A percentile compares a stretch with the other conserved stretches of the same genome.
Conservation (phyloP, 768 basidiomycete species). For the Hemileccinum rubropunctum region DNA sequence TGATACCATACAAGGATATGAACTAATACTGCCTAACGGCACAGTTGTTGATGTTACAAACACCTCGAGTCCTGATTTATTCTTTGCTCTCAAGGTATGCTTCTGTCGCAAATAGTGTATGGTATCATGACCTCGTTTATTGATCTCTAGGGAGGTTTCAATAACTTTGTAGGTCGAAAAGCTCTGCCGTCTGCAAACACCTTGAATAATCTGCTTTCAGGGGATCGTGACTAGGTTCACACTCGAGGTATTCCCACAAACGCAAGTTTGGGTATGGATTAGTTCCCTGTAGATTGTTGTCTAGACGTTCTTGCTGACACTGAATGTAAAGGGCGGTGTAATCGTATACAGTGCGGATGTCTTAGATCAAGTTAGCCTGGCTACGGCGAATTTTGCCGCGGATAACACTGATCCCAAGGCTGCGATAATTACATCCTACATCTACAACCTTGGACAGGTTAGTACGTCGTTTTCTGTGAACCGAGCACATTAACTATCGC, state of each 20-base stretch:
- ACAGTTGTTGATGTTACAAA: slow-evolving; percentile 35
- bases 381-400: slow-evolving; percentile 20
- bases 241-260: slow-evolving; percentile 51
- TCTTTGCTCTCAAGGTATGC: slow-evolving; percentile 41
- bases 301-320: background rate
- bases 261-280: slow-evolving; percentile 55
- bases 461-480: background rate
- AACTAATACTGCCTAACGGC: slow-evolving; percentile 51
- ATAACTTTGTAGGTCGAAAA: slow-evolving; percentile 48
- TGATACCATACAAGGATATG: slow-evolving; percentile 53
- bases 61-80: slow-evolving; percentile 35
- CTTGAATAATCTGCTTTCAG: slow-evolving; percentile 16
- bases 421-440: slow-evolving; percentile 43
- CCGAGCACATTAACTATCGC: background rate
- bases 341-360: slow-evolving; percentile 29
- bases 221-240: slow-evolving; percentile 63
- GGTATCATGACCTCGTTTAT: background rate
- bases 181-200: background rate
- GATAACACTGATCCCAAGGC: slow-evolving; percentile 24
- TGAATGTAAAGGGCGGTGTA: slow-evolving; percentile 44
- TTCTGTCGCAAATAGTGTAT: background rate
- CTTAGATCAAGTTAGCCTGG: slow-evolving; percentile 12
- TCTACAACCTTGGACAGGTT: slow-evolving; percentile 16
- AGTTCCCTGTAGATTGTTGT: background rate
- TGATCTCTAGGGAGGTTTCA: slow-evolving; percentile 49